Evolutionary conservation across 345 rosid genomes (phyloP).

Genomic region (Pistacia integerrima): DNA sequence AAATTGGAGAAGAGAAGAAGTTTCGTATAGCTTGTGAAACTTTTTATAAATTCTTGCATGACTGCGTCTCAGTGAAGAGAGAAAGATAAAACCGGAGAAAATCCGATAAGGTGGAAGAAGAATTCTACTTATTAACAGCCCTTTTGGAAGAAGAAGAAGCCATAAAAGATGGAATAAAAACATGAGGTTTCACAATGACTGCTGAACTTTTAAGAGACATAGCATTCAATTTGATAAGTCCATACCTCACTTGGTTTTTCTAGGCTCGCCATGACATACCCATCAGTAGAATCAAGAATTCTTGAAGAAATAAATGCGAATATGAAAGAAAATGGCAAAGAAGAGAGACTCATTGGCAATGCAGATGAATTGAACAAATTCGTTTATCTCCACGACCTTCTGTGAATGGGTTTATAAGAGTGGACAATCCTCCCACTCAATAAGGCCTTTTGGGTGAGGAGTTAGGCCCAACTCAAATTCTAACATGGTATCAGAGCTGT

Average conservation of each 20-base stretch:
- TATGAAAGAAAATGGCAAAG: not conserved
- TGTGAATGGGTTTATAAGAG: no score
- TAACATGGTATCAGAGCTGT: no score
- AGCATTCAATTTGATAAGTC: conserved; percentile 25
- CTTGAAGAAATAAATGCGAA: conserved; percentile 26
- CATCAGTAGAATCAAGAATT: conserved; percentile 16
- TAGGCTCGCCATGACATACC: conserved; percentile 47
- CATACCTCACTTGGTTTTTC: conserved; percentile 41
- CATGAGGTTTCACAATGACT: not conserved
- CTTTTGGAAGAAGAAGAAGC: conserved; percentile 17
- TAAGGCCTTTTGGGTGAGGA: no score
- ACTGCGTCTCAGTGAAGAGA: conserved; percentile 16
- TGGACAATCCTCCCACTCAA: no score
- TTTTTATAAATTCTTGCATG: conserved; percentile 19
- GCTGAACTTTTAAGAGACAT: conserved; percentile 32
- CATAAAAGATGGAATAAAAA: no score
- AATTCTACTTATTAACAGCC: conserved; percentile 30
- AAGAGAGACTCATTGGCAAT: no score
- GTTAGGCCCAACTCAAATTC: no score
- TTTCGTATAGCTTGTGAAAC: conserved; percentile 1
- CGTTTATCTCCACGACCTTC: conserved; percentile 31
- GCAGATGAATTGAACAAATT: conserved; percentile 2
- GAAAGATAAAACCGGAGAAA: conserved; percentile 3
- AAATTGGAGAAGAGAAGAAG: conserved; percentile 32
- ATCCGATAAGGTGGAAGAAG: not conserved